Conservation (phyloP, 2,329 filamentous ascomycete species). For the Cyanodermella asteris region DNA sequence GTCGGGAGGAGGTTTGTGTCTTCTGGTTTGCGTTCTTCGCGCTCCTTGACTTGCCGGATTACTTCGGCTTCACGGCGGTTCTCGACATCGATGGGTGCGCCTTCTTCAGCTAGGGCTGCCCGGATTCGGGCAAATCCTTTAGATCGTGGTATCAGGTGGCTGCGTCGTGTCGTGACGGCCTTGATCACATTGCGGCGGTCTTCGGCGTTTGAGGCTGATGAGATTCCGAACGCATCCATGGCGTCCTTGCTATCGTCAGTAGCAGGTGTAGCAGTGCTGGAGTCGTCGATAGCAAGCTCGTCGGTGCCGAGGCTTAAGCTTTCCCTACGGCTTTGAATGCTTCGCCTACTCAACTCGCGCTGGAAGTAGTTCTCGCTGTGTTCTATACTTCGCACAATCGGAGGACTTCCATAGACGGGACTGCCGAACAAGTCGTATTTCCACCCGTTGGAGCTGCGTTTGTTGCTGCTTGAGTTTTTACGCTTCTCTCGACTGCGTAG, state of each 20-base stretch:
- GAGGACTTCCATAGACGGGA: conserved; percentile 57
- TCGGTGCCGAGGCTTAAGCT: conserved; percentile 82
- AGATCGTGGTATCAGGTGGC: conserved; percentile 84
- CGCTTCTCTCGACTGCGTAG: conserved; percentile 35
- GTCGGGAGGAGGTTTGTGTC: no score
- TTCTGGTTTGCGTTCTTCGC: conserved; percentile 37
- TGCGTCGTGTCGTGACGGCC: conserved; percentile 62
- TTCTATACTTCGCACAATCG: conserved; percentile 35
- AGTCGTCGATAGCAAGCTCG: conserved; percentile 57
- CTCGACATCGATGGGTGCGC: conserved; percentile 69
- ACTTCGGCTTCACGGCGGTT: conserved; percentile 83
- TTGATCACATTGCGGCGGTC: conserved; percentile 44
- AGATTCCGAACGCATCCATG: no score
- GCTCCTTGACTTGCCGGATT: conserved; percentile 82
- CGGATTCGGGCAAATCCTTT: conserved; percentile 87
- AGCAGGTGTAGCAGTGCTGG: no score
- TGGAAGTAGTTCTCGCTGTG: conserved; percentile 28
- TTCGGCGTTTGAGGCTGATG: conserved; percentile 13
- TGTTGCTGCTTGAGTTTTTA: conserved; percentile 46
- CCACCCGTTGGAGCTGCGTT: no score
- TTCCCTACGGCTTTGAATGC: conserved; percentile 44
- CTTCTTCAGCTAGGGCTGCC: conserved; percentile 73
- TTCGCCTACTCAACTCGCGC: conserved; percentile 25
- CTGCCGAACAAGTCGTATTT: no score
- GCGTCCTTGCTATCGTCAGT: conserved; percentile 59